A percentile compares a stretch with the other conserved stretches of the same genome.
phyloP scores from a whole-genome alignment of 2,329 filamentous ascomycete genomes.

The Exophiala phaeomuriformis region DNA sequence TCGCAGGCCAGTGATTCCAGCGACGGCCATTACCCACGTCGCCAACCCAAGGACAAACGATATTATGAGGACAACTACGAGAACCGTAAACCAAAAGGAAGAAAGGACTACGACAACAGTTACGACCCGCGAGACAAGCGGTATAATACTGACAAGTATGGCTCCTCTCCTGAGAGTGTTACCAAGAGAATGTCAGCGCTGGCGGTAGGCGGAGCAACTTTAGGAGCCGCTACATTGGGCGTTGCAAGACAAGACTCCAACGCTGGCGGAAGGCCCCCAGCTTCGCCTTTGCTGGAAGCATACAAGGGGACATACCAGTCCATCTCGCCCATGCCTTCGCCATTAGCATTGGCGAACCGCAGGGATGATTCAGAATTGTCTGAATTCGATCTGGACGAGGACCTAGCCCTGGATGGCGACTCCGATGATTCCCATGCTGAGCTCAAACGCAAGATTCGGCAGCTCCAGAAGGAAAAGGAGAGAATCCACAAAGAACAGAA shows the following conservation, averaged over 20 bases:
- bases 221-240: constrained; percentile 35
- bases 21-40: constrained; percentile 5
- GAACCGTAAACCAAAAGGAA: constrained; percentile 20
- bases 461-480: constrained; percentile 30
- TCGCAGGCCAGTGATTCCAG: constrained; percentile 23
- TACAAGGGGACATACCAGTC: constrained; percentile 93
- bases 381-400: constrained; percentile 33
- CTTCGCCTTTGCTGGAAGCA: constrained; percentile 80
- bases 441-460: constrained; percentile 31
- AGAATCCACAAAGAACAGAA: constrained; percentile 23
- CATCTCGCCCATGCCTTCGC: constrained; percentile 88
- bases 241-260: constrained; percentile 30
- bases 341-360: constrained; percentile 54
- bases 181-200: constrained; percentile 27
- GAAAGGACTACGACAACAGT: constrained; percentile 14
- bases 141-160: constrained; percentile 15
- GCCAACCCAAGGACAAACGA: constrained; percentile 3
- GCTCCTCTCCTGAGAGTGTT: constrained; percentile 16
- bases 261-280: constrained; percentile 50
- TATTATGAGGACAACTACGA: constrained; percentile 4
- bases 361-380: constrained; percentile 50
- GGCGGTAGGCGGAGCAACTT: constrained; percentile 30
- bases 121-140: constrained; percentile 3
- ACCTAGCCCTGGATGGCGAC: constrained; percentile 27
- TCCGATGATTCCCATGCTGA: constrained; percentile 30